Percentiles rank a stretch among this genome's conserved stretches.
Conservation (phyloP, 1,139 yeast genomes). For the Candida frijolesensis region DNA sequence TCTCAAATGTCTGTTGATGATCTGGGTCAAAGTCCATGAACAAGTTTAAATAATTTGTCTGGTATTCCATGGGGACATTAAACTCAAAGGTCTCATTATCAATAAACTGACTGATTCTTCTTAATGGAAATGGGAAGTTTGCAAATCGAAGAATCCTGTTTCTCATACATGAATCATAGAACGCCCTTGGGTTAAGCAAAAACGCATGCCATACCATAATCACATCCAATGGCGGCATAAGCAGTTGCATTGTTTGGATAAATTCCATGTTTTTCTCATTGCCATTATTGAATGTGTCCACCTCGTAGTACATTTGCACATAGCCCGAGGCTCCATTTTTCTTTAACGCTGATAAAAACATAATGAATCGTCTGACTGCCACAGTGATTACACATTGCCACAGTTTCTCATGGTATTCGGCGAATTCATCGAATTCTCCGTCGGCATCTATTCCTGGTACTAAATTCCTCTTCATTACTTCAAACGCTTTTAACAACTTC, state of each 20-base stretch:
- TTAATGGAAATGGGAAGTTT: constrained; percentile 29
- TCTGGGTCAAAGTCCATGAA: neutral
- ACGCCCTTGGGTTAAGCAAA: constrained; percentile 20
- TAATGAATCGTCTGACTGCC: constrained; percentile 32
- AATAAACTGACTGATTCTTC: constrained; percentile 22
- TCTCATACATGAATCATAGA: constrained; percentile 30
- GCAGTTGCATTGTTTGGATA: neutral
- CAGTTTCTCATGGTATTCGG: constrained; percentile 17
- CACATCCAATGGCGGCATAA: constrained; percentile 36
- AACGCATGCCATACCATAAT: constrained; percentile 44
- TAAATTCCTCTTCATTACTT: constrained; percentile 21
- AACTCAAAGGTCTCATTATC: constrained; percentile 24
- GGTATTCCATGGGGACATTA: constrained; percentile 13
- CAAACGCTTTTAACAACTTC: constrained; percentile 32
- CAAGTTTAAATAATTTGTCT: neutral
- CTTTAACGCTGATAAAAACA: constrained; percentile 26
- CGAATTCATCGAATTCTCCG: constrained; percentile 4
- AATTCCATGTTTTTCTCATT: neutral
- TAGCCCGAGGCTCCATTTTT: neutral
- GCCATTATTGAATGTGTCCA: neutral
- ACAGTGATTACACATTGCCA: constrained; percentile 33
- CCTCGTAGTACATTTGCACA: neutral
- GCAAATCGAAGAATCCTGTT: constrained; percentile 25
- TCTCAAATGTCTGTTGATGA: neutral
- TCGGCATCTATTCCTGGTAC: constrained; percentile 7